Evolutionary conservation across 352 stramenopile genomes (phyloP), one percentile per base, ranked within the genome.

Genomic region (Pythium phragmiticola): DNA sequence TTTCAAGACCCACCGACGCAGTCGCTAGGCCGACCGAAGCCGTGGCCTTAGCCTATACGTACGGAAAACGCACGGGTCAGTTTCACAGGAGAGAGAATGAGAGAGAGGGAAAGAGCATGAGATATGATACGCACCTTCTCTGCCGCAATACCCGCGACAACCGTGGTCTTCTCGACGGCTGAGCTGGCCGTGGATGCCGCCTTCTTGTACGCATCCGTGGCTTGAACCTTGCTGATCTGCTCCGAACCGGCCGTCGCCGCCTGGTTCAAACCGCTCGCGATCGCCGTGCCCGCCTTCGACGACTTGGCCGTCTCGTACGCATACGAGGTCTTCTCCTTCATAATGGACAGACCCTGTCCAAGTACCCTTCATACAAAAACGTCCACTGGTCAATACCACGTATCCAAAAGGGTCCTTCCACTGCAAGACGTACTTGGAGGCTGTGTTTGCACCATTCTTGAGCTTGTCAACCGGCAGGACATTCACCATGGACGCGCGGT

Each of bases 131-230:
- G 19, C 19, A 89, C 82, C 80, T 89, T 90, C 63, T 90, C 84
- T 46, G 88, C 67, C 12, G 80, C 79, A 47, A 77, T 84, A 33
- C 80, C 88, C 8, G 84, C 84, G 26, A 89, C 84, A 9, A 83
- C 37, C 9, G 82, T 84, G 55, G 78, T 88, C 56, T 82, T 73
- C 60, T 90, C 81, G 52, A 83, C 83, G 30, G 72, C 72, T 17
- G 72, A 73, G 53, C 77, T 86, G 13, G 83, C 83, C 8, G 88
- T 70, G 26, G 64, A 80, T 12, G 81, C 84, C 19, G 81, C 88
- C 66, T 88, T 90, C 70, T 95, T 95, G 76, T 88, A 95, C 33
- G 84, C 83, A 7, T 91, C 87, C 30, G 87, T 89, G 56, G 90
- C 84, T 68, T 91, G 90, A 4, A 95, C 71, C 72, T 92, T 93